A percentile compares a stretch with the other conserved stretches of the same genome.
Evolutionary conservation across 805 yeast genomes (phyloP).

Genomic region (Myxozyma melibiosi): DNA sequence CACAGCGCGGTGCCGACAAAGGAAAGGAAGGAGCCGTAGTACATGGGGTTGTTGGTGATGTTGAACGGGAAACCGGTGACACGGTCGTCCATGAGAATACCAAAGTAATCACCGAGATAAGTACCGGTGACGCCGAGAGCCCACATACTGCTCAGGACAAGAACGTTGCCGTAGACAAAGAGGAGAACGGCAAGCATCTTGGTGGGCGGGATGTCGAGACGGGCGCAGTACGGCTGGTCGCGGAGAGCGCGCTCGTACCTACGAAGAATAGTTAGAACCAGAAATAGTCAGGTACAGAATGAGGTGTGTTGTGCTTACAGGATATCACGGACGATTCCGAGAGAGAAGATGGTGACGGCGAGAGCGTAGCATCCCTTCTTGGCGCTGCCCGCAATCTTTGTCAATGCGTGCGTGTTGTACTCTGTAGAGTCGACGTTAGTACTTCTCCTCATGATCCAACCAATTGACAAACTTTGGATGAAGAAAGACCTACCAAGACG

Average conservation of each 20-base stretch:
- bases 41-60: conserved; percentile 92
- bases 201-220: conserved; percentile 48
- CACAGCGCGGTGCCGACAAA: conserved; percentile 89
- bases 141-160: conserved; percentile 86
- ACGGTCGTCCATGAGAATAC: conserved; percentile 86
- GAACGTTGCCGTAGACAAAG: conserved; percentile 72
- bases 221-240: conserved; percentile 67
- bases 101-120: conserved; percentile 97
- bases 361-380: conserved; percentile 82
- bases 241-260: conserved; percentile 67
- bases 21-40: conserved; percentile 85
- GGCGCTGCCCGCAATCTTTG: conserved; percentile 70
- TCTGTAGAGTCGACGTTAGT: conserved; percentile 47
- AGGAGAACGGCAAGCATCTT: conserved; percentile 55
- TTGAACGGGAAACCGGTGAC: conserved; percentile 94
- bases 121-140: conserved; percentile 95
- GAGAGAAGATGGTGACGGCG: conserved; percentile 78
- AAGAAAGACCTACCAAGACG: conserved; percentile 51
- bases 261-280: neutral
- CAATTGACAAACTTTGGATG: neutral
- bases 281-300: neutral
- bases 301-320: conserved; percentile 49
- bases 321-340: conserved; percentile 82
- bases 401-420: conserved; percentile 72
- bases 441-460: neutral